Conservation (phyloP, 768 basidiomycete species). For the Serendipita indica region DNA sequence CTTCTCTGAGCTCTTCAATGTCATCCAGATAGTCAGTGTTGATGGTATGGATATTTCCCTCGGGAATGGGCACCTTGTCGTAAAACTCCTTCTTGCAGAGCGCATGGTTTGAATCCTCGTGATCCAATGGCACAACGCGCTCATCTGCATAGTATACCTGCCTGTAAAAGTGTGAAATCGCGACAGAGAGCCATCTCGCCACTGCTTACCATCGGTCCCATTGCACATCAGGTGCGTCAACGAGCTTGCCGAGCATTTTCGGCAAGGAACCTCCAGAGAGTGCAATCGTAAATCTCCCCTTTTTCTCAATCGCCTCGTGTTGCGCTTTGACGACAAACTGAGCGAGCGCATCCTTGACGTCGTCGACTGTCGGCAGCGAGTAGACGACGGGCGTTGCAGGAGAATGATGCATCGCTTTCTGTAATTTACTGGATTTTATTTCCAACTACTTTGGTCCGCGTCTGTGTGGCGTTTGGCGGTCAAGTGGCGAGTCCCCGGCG, state of each 20-base stretch:
- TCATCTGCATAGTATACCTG: constrained; percentile 97
- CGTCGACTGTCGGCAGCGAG: constrained; percentile 44
- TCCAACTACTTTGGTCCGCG: too few relatives aligned
- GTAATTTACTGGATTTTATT: too few relatives aligned
- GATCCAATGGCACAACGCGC: constrained; percentile 82
- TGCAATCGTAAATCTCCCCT: constrained; percentile 83
- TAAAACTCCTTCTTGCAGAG: constrained; percentile 63
- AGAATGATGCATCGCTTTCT: not conserved
- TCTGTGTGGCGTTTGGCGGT: too few relatives aligned
- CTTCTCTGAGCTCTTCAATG: constrained; percentile 65
- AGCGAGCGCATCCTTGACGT: constrained; percentile 54
- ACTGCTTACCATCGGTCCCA: constrained; percentile 87
- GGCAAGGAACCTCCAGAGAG: constrained; percentile 90
- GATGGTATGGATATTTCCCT: constrained; percentile 67
- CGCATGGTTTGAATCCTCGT: constrained; percentile 82
- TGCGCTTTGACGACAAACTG: constrained; percentile 76
- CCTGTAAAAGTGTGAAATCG: constrained; percentile 33
- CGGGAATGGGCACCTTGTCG: constrained; percentile 66
- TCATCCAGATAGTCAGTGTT: constrained; percentile 51
- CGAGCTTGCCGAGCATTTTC: constrained; percentile 58
- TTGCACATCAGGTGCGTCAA: constrained; percentile 46
- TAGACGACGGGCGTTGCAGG: constrained; percentile 52
- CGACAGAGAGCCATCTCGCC: not conserved
- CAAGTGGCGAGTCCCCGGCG: too few relatives aligned
- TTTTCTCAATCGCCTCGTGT: constrained; percentile 75